These are phyloP conservation scores for Coemansia sp. DNA, from an alignment of 192 early-diverging fungal species.

Conservation along the genomic window DNA sequence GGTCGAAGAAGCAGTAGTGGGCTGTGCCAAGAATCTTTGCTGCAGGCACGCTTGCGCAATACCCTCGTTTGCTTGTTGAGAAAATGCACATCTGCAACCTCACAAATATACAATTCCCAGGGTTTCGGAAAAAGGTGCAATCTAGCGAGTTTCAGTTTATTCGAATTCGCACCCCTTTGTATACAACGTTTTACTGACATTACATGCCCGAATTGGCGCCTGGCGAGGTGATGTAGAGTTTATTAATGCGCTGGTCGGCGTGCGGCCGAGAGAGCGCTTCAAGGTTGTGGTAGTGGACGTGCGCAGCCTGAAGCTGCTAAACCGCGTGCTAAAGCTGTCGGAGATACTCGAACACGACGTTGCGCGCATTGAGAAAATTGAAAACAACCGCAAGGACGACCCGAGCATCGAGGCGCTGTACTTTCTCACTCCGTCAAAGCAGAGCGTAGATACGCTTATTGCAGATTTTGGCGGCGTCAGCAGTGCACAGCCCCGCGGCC, in stretches of 20 bases:
- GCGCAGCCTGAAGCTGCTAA: constrained; percentile 46
- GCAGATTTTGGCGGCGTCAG: constrained; percentile 26
- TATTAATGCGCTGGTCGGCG: constrained; percentile 45
- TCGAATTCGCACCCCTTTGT: background rate
- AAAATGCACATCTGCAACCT: background rate
- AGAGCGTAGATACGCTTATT: constrained; percentile 42
- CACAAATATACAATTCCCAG: background rate
- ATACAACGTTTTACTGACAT: background rate
- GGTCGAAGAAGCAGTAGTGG: background rate
- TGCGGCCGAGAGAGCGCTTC: constrained; percentile 50
- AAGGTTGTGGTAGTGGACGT: constrained; percentile 54
- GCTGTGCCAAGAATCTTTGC: constrained; percentile 1
- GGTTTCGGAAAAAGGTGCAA: constrained; percentile 1
- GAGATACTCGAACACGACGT: constrained; percentile 53
- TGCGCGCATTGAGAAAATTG: constrained; percentile 49
- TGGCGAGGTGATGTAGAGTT: constrained; percentile 35
- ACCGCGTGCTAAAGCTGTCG: constrained; percentile 38
- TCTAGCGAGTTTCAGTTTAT: background rate
- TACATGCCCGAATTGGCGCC: background rate
- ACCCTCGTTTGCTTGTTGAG: background rate
- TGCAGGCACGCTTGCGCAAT: background rate
- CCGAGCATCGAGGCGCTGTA: constrained; percentile 53
- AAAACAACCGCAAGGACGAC: constrained; percentile 48
- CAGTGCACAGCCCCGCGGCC: background rate
- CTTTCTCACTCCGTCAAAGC: constrained; percentile 52